These are phyloP conservation scores for Botrytis deweyae DNA, from an alignment of 2,329 filamentous ascomycete species.

Conservation along the genomic window DNA sequence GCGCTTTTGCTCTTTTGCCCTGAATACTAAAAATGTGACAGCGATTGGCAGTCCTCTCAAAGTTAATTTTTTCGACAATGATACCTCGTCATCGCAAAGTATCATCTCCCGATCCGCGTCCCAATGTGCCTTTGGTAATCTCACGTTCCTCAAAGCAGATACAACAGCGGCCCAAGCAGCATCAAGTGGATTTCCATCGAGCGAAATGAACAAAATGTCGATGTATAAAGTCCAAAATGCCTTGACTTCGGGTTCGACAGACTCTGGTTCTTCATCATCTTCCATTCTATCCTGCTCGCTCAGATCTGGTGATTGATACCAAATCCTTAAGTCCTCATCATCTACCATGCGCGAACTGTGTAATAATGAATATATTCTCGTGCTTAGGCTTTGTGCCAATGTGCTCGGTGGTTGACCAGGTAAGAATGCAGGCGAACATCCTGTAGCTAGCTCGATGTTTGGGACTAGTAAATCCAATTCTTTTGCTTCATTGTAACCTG, in stretches of 20 bases:
- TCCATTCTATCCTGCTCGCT: constrained; percentile 48
- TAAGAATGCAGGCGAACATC: constrained; percentile 80
- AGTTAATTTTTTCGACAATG: constrained; percentile 54
- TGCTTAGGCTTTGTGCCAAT: constrained; percentile 78
- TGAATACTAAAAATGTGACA: constrained; percentile 77
- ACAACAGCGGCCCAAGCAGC: constrained; percentile 83
- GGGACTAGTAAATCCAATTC: constrained; percentile 79
- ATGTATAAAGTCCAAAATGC: constrained; percentile 96
- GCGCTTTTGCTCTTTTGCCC: constrained; percentile 47
- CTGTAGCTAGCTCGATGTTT: constrained; percentile 89
- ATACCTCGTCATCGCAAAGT: constrained; percentile 65
- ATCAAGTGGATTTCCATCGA: constrained; percentile 90
- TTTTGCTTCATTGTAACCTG: constrained; percentile 46
- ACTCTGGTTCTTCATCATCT: constrained; percentile 37
- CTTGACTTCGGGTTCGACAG: constrained; percentile 56
- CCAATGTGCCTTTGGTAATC: constrained; percentile 76
- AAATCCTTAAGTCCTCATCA: constrained; percentile 69
- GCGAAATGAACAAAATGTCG: constrained; percentile 89
- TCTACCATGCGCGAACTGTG: constrained; percentile 68
- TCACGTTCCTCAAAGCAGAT: constrained; percentile 76
- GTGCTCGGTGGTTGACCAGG: constrained; percentile 79
- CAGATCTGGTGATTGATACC: constrained; percentile 54
- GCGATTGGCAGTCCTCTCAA: constrained; percentile 70
- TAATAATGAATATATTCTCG: constrained; percentile 73
- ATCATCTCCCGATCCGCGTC: constrained; percentile 78